A percentile compares a stretch with the other conserved stretches of the same genome.
Conservation (phyloP, 805 yeast species). For the Osmozyma mogii region DNA sequence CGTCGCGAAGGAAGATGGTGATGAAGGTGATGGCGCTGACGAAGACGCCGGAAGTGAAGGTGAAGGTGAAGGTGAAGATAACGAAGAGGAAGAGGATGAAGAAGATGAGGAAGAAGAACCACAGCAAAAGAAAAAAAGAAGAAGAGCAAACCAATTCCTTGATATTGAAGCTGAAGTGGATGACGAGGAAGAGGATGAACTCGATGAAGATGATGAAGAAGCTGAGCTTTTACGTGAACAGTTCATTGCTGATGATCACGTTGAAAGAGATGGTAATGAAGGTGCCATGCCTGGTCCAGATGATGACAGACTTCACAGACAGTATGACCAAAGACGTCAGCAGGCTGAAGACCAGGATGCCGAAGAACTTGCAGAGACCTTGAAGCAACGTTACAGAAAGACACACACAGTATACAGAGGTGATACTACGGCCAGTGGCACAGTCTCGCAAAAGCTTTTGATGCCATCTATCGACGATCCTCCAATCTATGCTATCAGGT, state of each 20-base stretch:
- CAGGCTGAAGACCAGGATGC: slow-evolving; percentile 92
- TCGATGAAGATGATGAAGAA: slow-evolving; percentile 84
- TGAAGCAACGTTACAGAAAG: slow-evolving; percentile 88
- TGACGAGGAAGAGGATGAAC: slow-evolving; percentile 90
- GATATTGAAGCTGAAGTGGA: slow-evolving; percentile 99
- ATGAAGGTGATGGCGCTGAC: slow-evolving; percentile 4
- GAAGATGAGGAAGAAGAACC: slow-evolving; percentile 45
- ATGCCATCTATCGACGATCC: slow-evolving; percentile 97
- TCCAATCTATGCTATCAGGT: slow-evolving; percentile 89
- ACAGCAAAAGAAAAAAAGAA: slow-evolving; percentile 41
- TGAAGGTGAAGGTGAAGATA: slow-evolving; percentile 34
- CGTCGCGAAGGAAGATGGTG: slow-evolving; percentile 4
- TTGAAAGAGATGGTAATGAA: slow-evolving; percentile 46
- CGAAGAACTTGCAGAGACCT: slow-evolving; percentile 83
- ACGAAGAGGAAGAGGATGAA: slow-evolving; percentile 41
- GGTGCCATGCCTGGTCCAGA: slow-evolving; percentile 33
- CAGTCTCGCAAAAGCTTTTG: slow-evolving; percentile 85
- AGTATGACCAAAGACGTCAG: slow-evolving; percentile 80
- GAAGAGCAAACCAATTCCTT: slow-evolving; percentile 71
- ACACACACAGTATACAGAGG: slow-evolving; percentile 79
- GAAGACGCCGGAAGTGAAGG: slow-evolving; percentile 14
- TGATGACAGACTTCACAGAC: slow-evolving; percentile 83
- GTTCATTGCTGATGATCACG: slow-evolving; percentile 70
- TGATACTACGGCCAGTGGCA: slow-evolving; percentile 51
- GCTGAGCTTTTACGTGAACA: slow-evolving; percentile 84